Conservation (phyloP, 352 stramenopile genomes). For the Paralagenidium karlingii region DNA sequence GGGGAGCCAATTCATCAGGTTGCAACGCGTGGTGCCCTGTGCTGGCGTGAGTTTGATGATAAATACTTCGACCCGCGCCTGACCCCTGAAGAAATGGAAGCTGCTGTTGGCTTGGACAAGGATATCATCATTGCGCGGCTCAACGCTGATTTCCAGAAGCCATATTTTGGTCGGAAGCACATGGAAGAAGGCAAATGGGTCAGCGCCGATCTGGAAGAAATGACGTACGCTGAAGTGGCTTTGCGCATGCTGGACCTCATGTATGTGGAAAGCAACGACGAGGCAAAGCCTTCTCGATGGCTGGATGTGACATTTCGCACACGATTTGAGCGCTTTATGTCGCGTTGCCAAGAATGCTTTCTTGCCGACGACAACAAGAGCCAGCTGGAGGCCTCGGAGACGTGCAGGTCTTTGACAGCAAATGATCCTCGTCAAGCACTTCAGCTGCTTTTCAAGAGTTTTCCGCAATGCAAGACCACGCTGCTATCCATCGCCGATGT, state of each 20-base stretch:
- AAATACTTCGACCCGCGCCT: conserved; percentile 70
- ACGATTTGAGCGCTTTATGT: conserved; percentile 67
- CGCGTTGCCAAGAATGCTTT: conserved; percentile 55
- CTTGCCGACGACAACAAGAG: conserved; percentile 12
- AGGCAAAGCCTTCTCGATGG: conserved; percentile 62
- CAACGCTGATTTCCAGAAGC: conserved; percentile 84
- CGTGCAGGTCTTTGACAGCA: too few relatives aligned
- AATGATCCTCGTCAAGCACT: conserved; percentile 28
- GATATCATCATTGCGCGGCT: conserved; percentile 61
- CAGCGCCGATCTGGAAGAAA: conserved; percentile 52
- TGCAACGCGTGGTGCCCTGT: conserved; percentile 51
- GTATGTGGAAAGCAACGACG: conserved; percentile 37
- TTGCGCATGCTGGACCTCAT: conserved; percentile 65
- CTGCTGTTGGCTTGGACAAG: conserved; percentile 58
- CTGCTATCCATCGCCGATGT: conserved; percentile 59
- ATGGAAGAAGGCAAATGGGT: conserved; percentile 19
- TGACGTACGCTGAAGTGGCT: conserved; percentile 78
- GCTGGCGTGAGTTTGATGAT: conserved; percentile 78
- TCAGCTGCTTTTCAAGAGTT: conserved; percentile 30
- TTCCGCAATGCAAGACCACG: conserved; percentile 32
- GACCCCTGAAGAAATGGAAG: conserved; percentile 58
- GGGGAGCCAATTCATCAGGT: conserved; percentile 82
- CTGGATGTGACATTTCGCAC: conserved; percentile 52
- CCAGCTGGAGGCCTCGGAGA: conserved; percentile 10
- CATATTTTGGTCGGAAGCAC: conserved; percentile 68